Conservation (phyloP, 306 rosid genomes). For the Glycine soja region DNA sequence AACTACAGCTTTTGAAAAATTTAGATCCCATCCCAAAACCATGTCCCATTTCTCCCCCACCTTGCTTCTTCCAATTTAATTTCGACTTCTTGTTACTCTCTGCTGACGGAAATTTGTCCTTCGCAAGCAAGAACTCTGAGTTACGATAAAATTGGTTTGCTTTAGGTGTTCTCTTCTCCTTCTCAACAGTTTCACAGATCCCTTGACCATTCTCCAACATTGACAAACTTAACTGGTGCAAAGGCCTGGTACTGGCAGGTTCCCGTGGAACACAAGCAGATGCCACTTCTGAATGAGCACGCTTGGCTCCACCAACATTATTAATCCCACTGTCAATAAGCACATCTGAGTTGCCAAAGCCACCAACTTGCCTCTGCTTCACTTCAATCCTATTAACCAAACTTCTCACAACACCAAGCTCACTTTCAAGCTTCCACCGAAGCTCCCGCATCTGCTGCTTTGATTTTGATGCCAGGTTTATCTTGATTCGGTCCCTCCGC, state of each 20-base stretch:
- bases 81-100: conserved; percentile 89
- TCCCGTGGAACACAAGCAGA: conserved; percentile 64
- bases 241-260: conserved; percentile 67
- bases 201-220: conserved; percentile 76
- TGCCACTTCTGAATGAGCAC: conserved; percentile 73
- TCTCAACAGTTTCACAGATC: conserved; percentile 74
- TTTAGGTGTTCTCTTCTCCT: conserved; percentile 95
- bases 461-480: conserved; percentile 55
- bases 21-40: conserved; percentile 77
- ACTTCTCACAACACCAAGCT: conserved; percentile 71
- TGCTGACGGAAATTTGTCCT: conserved; percentile 90
- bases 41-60: conserved; percentile 67
- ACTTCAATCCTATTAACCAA: conserved; percentile 79
- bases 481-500: conserved; percentile 52
- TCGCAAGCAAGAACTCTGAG: conserved; percentile 90
- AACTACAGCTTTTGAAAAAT: conserved; percentile 85
- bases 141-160: conserved; percentile 89
- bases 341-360: conserved; percentile 50
- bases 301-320: conserved; percentile 64
- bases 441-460: conserved; percentile 71
- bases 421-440: conserved; percentile 70
- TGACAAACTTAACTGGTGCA: conserved; percentile 71
- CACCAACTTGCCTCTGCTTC: conserved; percentile 73
- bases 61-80: conserved; percentile 72
- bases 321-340: conserved; percentile 49